Base-by-base conservation (phyloP, 1,139 yeast genomes). In the Debaryomyces psychrophilus region DNA sequence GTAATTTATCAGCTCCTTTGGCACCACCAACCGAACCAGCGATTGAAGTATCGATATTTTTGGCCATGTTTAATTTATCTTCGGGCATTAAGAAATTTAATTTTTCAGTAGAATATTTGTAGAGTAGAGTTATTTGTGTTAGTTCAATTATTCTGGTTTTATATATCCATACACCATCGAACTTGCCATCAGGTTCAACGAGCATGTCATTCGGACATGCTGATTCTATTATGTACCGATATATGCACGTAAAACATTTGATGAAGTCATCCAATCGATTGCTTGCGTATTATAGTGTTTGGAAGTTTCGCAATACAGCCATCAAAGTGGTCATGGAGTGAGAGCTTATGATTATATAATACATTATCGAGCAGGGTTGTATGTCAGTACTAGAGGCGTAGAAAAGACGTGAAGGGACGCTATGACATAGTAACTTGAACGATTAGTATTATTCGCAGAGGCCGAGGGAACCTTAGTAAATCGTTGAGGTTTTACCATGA, bases 1-100 rank as follows among this genome's bases (percentile, higher is more conserved):
- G 60, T 11, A 67, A 56, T 46, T 64, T 65, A 46, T 70, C 75
- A 31, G 76, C 76, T n/a, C 61, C 61, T 54, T 68, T 61, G 58
- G 68, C 60, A 23, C 67, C 65, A 27, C 65, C 68, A 37, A 68
- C 44, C n/a, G 69, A 61, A 23, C 71, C 67, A 25, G 64, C 65
- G 41, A 65, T 60, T 36, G 73, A 59, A 34, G 62, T 60, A 31
- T 66, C 67, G 44, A 61, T 65, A 50, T 64, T 58, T 50, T 70
- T 68, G 44, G 57, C 68, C 31, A 59, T 60, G 39, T 60, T 44
- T 44, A 51, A 33, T 52, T 54, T 50, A 37, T 56, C 48, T 44
- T 58, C 59, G 31, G 55, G 49, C 62, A 57, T 59, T 27, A 34
- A 49, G 7, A 18, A 26, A 23, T 14, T 17, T 15, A n/a, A 15